Evolutionary conservation across 2,329 filamentous ascomycete species (phyloP).

Genomic region (Apiospora aurea): DNA sequence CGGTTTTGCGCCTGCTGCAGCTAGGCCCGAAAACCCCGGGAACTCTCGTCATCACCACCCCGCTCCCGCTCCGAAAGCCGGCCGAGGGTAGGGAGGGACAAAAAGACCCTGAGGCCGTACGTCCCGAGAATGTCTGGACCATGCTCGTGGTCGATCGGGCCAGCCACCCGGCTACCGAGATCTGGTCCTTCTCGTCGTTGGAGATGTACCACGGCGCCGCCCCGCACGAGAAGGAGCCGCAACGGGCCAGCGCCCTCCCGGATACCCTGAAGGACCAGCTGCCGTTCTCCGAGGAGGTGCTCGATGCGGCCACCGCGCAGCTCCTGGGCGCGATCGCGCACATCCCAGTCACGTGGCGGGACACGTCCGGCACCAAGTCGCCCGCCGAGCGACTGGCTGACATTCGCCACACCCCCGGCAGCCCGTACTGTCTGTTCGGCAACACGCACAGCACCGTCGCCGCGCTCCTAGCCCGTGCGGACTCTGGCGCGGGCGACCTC

Average conservation of each 20-base stretch:
- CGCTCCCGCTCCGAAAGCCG: background rate
- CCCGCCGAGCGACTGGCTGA: background rate
- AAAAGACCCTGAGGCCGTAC: background rate
- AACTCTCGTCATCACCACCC: slow-evolving; percentile 23
- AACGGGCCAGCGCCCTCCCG: background rate
- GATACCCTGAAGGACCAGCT: background rate
- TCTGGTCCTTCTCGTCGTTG: slow-evolving; percentile 23
- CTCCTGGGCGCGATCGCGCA: background rate
- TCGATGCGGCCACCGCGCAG: background rate
- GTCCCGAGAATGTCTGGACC: slow-evolving; percentile 3
- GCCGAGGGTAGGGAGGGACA: background rate
- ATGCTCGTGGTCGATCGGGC: slow-evolving; percentile 22
- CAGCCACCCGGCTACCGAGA: slow-evolving; percentile 19
- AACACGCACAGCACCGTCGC: slow-evolving; percentile 23
- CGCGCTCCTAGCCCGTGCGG: slow-evolving; percentile 14
- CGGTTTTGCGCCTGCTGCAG: slow-evolving; percentile 12
- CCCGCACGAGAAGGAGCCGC: slow-evolving; percentile 17
- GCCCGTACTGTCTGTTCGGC: slow-evolving; percentile 4
- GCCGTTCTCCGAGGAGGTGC: background rate
- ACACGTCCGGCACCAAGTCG: background rate
- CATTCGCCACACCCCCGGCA: background rate
- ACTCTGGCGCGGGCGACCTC: background rate
- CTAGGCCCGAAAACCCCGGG: background rate
- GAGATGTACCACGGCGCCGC: slow-evolving; percentile 21
- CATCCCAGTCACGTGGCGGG: background rate